Conservation (phyloP, 2,329 filamentous ascomycete species). For the Cladosporium sp. region DNA sequence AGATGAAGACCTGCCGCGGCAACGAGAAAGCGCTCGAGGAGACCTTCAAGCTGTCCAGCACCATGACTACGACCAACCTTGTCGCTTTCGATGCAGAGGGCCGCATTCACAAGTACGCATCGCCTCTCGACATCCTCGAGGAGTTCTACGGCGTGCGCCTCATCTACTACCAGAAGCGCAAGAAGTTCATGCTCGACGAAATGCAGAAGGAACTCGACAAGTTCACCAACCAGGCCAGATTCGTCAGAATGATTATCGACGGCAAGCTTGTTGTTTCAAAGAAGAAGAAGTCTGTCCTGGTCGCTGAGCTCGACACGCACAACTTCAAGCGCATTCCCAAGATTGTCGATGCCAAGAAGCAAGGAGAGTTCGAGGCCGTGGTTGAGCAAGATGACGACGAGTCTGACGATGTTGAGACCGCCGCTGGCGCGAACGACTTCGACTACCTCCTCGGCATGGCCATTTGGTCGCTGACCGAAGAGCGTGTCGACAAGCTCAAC, state of each 20-base stretch:
- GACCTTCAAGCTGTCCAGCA: constrained; percentile 87
- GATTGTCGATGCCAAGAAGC: constrained; percentile 65
- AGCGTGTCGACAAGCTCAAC: constrained; percentile 84
- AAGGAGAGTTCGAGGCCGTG: constrained; percentile 58
- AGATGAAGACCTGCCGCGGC: constrained; percentile 59
- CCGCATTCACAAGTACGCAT: constrained; percentile 89
- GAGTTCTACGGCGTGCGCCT: constrained; percentile 85
- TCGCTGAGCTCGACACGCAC: constrained; percentile 77
- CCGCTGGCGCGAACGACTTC: constrained; percentile 68
- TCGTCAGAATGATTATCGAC: constrained; percentile 94
- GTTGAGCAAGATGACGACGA: constrained; percentile 61
- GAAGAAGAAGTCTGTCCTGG: constrained; percentile 84
- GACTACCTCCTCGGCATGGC: constrained; percentile 96
- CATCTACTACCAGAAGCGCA: constrained; percentile 78
- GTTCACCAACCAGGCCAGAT: constrained; percentile 86
- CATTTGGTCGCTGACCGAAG: constrained; percentile 92
- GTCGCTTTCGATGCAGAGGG: constrained; percentile 90
- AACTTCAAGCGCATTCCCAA: constrained; percentile 86
- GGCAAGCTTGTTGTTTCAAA: constrained; percentile 80
- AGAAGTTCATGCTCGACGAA: constrained; percentile 59
- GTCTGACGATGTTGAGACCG: constrained; percentile 56
- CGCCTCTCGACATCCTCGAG: constrained; percentile 87
- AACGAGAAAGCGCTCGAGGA: constrained; percentile 78
- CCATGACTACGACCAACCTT: constrained; percentile 83
- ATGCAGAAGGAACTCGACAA: constrained; percentile 65